Evolutionary conservation across 192 early-diverging fungal genomes (phyloP).

Genomic region (Coemansia sp.): DNA sequence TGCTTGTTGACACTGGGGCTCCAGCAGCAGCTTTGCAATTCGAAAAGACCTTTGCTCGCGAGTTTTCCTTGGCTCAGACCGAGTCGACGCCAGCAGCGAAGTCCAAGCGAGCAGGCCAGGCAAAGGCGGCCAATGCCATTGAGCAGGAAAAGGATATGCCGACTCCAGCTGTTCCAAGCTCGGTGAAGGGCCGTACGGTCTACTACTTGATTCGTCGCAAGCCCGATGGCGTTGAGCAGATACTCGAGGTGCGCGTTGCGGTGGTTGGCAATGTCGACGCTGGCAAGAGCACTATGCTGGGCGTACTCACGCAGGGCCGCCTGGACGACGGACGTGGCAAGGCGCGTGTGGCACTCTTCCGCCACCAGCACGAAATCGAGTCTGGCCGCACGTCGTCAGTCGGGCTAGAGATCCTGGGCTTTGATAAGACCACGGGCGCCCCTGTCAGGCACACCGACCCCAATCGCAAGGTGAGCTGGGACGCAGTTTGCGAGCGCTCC

Average conservation of each 20-base stretch:
- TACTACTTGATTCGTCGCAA: conserved; percentile 67
- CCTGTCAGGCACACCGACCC: conserved; percentile 37
- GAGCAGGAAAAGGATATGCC: background rate
- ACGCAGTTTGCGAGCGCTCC: conserved; percentile 74
- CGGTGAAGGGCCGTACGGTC: conserved; percentile 6
- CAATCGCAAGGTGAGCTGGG: conserved; percentile 73
- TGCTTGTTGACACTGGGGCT: conserved; percentile 33
- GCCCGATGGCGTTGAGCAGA: conserved; percentile 75
- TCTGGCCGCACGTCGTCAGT: conserved; percentile 88
- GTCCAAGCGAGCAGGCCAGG: conserved; percentile 2
- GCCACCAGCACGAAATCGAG: conserved; percentile 91
- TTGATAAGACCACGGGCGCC: conserved; percentile 60
- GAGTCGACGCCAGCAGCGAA: conserved; percentile 1
- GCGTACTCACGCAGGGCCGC: conserved; percentile 87
- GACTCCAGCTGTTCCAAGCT: background rate
- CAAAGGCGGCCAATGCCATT: background rate
- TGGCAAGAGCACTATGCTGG: conserved; percentile 87
- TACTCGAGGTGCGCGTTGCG: conserved; percentile 85
- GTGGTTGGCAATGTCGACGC: conserved; percentile 91
- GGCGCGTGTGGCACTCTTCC: conserved; percentile 85
- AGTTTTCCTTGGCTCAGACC: background rate
- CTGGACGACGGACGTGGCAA: conserved; percentile 94
- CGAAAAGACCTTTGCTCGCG: conserved; percentile 10
- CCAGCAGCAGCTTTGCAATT: background rate
- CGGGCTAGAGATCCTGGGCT: conserved; percentile 90